A percentile compares a stretch with the other conserved stretches of the same genome.
Conservation (phyloP, 2,329 filamentous ascomycete genomes). For the Alternaria brassicae region DNA sequence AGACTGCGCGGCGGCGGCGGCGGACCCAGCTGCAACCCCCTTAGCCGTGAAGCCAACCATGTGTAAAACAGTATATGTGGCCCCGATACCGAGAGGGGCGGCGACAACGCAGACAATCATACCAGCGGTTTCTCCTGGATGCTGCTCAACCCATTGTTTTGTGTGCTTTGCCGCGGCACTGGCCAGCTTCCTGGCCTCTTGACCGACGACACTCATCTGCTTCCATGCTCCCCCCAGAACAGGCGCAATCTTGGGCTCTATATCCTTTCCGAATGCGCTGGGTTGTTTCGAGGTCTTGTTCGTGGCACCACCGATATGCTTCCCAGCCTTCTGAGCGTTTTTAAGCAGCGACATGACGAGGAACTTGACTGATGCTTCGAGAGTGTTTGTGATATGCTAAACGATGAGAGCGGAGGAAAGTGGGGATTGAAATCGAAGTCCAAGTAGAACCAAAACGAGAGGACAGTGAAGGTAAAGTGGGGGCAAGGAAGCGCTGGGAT, state of each 20-base stretch:
- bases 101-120: conserved; percentile 14
- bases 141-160: conserved; percentile 19
- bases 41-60: conserved; percentile 19
- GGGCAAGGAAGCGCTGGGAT: background rate
- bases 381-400: background rate
- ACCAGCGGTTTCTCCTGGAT: conserved; percentile 16
- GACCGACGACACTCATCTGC: conserved; percentile 5
- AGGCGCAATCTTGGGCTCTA: background rate
- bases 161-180: background rate
- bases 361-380: background rate
- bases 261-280: conserved; percentile 12
- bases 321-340: conserved; percentile 4
- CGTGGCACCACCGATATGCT: background rate
- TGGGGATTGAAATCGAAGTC: too few relatives aligned
- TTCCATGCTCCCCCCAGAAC: conserved; percentile 14
- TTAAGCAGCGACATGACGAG: conserved; percentile 10
- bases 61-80: conserved; percentile 1
- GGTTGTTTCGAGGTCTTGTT: background rate
- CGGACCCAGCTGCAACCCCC: conserved; percentile 22
- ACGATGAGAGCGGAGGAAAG: background rate
- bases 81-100: conserved; percentile 12
- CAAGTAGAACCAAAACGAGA: too few relatives aligned
- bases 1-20: conserved; percentile 22
- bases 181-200: conserved; percentile 10
- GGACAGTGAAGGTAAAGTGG: background rate